Evolutionary conservation across 345 rosid genomes (phyloP).

Genomic region (Melastoma malabathricum): DNA sequence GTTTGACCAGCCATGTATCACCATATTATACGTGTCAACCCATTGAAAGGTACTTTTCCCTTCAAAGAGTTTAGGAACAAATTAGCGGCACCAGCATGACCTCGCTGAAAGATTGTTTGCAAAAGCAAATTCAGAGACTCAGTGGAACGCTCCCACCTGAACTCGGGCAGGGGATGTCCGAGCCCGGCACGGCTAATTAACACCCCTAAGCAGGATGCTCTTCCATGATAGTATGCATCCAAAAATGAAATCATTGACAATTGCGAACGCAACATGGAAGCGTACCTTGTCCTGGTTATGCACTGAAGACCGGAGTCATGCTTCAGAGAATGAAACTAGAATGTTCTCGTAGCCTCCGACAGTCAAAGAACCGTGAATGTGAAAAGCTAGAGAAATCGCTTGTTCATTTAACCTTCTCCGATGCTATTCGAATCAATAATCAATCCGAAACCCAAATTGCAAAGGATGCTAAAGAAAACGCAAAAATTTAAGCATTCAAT

Average conservation of each 20-base stretch:
- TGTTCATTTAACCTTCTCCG: too few species aligned
- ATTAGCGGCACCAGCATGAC: slow-evolving; percentile 55
- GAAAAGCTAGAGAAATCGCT: too few species aligned
- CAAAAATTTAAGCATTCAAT: too few species aligned
- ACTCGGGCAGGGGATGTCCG: too few species aligned
- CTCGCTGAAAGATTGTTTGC: slow-evolving; percentile 50
- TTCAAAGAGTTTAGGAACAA: slow-evolving; percentile 38
- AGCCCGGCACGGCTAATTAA: too few species aligned
- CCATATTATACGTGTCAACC: slow-evolving; percentile 38
- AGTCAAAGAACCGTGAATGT: too few species aligned
- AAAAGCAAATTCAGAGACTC: slow-evolving; percentile 57
- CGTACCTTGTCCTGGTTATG: slow-evolving; percentile 11
- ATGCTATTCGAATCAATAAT: too few species aligned
- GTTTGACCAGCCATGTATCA: slow-evolving; percentile 72
- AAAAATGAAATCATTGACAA: slow-evolving; percentile 12
- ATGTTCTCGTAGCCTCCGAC: too few species aligned
- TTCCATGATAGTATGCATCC: background rate
- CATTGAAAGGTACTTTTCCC: slow-evolving; percentile 38
- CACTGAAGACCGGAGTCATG: slow-evolving; percentile 3
- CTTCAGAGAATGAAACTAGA: slow-evolving; percentile 2
- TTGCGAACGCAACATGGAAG: slow-evolving; percentile 2
- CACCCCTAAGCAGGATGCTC: too few species aligned
- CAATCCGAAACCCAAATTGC: too few species aligned
- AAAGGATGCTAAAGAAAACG: too few species aligned
- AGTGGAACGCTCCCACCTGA: slow-evolving; percentile 36